A percentile compares a stretch with the other conserved stretches of the same genome.
Evolutionary conservation across 2,329 filamentous ascomycete genomes (phyloP).

Genomic region (Mariannaea elegans): DNA sequence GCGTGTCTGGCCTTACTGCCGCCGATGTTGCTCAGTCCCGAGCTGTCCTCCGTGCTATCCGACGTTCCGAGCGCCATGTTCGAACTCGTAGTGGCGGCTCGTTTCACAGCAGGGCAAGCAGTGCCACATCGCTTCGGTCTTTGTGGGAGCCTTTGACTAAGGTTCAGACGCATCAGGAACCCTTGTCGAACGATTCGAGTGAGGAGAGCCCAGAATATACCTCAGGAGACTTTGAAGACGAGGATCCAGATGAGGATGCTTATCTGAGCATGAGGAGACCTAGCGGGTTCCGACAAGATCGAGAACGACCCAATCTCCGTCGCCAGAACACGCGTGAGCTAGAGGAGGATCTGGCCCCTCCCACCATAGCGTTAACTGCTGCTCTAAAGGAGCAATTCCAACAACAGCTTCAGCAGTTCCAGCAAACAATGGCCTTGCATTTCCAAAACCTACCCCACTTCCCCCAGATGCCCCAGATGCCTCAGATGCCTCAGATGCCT

Average conservation of each 20-base stretch:
- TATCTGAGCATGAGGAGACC: constrained; percentile 48
- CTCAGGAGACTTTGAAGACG: constrained; percentile 54
- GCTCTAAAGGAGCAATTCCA: constrained; percentile 79
- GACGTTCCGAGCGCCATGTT: constrained; percentile 67
- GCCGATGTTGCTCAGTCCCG: constrained; percentile 75
- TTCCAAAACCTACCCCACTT: constrained; percentile 65
- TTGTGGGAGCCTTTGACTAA: constrained; percentile 67
- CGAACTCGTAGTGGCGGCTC: constrained; percentile 73
- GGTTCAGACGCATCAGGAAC: constrained; percentile 44
- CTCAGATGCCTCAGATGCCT: constrained; percentile 29
- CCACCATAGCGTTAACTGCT: constrained; percentile 69
- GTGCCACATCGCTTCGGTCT: constrained; percentile 72
- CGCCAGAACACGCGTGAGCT: constrained; percentile 50
- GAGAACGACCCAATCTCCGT: constrained; percentile 46
- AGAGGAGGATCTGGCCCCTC: constrained; percentile 56
- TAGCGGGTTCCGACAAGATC: constrained; percentile 40
- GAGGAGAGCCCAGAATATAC: constrained; percentile 57
- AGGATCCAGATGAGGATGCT: constrained; percentile 50
- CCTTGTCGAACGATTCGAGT: constrained; percentile 53
- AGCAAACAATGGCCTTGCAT: constrained; percentile 73
- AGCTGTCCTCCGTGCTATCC: constrained; percentile 70
- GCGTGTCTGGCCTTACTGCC: constrained; percentile 74
- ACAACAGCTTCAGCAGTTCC: constrained; percentile 79
- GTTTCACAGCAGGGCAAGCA: constrained; percentile 69
- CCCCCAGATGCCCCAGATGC: constrained; percentile 55